Conservation (phyloP, 2,329 filamentous ascomycete species). For the Sclerotinia glacialis region DNA sequence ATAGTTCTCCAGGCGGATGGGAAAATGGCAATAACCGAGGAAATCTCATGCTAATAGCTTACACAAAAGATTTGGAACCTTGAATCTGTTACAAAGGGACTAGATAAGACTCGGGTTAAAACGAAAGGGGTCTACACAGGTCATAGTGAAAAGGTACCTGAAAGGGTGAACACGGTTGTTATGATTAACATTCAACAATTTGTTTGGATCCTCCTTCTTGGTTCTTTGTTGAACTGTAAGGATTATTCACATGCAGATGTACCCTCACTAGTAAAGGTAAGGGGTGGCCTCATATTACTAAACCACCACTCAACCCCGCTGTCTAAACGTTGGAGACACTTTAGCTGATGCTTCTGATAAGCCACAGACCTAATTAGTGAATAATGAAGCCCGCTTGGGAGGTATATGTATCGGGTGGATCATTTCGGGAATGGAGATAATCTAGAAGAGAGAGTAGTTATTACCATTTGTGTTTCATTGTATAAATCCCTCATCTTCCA, state of each 20-base stretch:
- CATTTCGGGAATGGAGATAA: neutral
- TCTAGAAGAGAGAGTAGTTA: neutral
- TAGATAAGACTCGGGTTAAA: neutral
- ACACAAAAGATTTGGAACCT: constrained; percentile 4
- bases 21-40: constrained; percentile 5
- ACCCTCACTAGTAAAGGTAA: constrained; percentile 6
- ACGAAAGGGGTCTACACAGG: neutral
- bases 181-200: neutral
- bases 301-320: constrained; percentile 5
- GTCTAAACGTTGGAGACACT: neutral
- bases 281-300: constrained; percentile 23
- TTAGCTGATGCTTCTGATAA: neutral
- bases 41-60: neutral
- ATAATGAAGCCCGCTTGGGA: neutral
- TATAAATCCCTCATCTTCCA: neutral
- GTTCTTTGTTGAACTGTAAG: constrained; percentile 19
- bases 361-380: neutral
- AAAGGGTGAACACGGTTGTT: neutral
- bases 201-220: constrained; percentile 4
- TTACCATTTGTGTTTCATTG: neutral
- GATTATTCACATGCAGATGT: constrained; percentile 4
- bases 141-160: constrained; percentile 8
- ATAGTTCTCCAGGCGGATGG: neutral
- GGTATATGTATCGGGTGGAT: neutral
- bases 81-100: constrained; percentile 6